A percentile compares a stretch with the other conserved stretches of the same genome.
phyloP scores from a whole-genome alignment of 495 filamentous ascomycete species.

The Xylaria flabelliformis region DNA sequence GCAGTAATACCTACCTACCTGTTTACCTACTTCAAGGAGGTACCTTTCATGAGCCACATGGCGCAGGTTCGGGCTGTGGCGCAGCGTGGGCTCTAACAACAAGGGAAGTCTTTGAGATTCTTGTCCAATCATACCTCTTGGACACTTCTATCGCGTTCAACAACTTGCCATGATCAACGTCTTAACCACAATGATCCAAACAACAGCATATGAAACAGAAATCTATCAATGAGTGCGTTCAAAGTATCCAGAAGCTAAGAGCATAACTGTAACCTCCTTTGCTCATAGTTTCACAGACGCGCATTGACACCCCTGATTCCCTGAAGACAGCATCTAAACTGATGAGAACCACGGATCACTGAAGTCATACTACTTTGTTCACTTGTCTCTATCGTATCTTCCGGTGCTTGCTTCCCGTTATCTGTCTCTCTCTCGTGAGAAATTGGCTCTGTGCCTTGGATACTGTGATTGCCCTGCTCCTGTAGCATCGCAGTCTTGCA shows the following conservation, averaged over 20 bases:
- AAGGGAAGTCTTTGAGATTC: slow-evolving; percentile 16
- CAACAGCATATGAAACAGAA: neutral
- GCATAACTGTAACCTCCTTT: neutral
- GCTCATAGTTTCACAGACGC: neutral
- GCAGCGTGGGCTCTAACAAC: neutral
- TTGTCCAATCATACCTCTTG: slow-evolving; percentile 13
- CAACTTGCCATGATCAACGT: neutral
- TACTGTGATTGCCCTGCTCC: slow-evolving; percentile 1
- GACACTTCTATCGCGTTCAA: neutral
- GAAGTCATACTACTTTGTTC: neutral
- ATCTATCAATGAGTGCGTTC: neutral
- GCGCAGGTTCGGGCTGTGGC: neutral
- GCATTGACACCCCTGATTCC: neutral
- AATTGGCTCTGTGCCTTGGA: neutral
- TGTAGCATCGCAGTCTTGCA: neutral
- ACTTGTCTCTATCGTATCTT: neutral
- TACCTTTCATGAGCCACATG: neutral
- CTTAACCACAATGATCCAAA: neutral
- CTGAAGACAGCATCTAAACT: slow-evolving; percentile 5
- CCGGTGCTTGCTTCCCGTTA: neutral
- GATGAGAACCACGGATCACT: slow-evolving; percentile 1
- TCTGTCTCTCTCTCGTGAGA: slow-evolving; percentile 3
- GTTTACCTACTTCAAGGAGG: neutral
- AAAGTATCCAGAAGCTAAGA: neutral
- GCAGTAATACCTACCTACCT: neutral